Evolutionary conservation across 2,329 filamentous ascomycete species (phyloP), one percentile per base, ranked within the genome.

Genomic region (Paracamarosporium sp.): DNA sequence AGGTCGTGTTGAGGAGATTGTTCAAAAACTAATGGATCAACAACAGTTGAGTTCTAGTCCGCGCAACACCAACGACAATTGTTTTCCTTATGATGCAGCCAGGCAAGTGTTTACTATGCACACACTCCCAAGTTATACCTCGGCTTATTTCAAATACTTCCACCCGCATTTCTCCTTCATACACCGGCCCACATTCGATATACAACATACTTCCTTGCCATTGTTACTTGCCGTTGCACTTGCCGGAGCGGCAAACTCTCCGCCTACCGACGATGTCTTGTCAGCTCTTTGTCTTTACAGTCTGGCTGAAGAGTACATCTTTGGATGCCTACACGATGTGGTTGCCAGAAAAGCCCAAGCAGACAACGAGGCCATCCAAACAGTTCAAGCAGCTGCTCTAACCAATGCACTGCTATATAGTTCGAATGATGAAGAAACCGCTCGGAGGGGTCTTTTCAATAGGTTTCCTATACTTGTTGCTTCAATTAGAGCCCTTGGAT

Each of bases 71-170:
- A 33, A 33, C 3, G 17, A 17, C 5, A 7, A 44, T 27, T 8
- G 7, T 1, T 55, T 57, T 20, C 45, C 54, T 1, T n/a, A 38
- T 12, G 50, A 50, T 15, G 13, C 47, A 8, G 62, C 57, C 3
- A 56, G 17, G 44, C 28, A 31, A 7, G 63, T 59, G 1, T 64
- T 66, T 31, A 60, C 61, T 4, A 47, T 25, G 2, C 28, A 55
- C 5, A 64, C 56, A 13, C 20, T 64, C 5, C 47, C 28, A 5
- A 25, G 50, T 6, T 80, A 78, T 53, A 63, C 79, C 4, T 64
- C 67, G 1, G 65, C 80, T 3, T 82, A 80, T 53, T 81, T 81
- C 55, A 74, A 75, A 35, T 77, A 76, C 55, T 82, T 80, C 75
- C 79, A 82, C 31, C 74, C 74, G 2, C 80, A 79, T 53, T 79